Base-by-base conservation (phyloP, 345 rosid genomes). In the Populus simonii region DNA sequence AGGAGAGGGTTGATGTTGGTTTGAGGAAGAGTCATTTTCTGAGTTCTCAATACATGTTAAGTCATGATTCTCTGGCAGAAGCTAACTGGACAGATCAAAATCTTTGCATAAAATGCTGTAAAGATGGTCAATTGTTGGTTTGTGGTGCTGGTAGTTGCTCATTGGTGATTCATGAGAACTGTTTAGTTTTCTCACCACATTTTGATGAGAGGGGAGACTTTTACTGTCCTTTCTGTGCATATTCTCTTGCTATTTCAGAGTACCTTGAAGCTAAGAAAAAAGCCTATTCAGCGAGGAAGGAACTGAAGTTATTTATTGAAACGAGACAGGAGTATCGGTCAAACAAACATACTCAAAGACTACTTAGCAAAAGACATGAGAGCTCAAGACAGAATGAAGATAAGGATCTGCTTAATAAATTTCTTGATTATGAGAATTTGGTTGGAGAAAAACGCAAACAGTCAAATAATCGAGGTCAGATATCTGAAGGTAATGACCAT, bases 201-300 rank as follows among this genome's bases (percentile, higher is more conserved):
- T 84, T 85, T 72, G 87, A 86, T 81, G 76, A 80, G 39, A 74
- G 72, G 0, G 87, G 88, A 22, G 77, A 79, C 13, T 89, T 87
- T 74, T 77, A 70, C 76, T 91, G 93, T 69, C 91, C 90, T 20
- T 88, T 86, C 78, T 91, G 95, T 82, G 80, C 86, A 49, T 87
- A 82, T 86, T 80, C 89, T 57, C 70, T 35, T 65, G 83, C 88
- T 13, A 80, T 85, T 70, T 84, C 89, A n/a, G 77, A 86, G 43
- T 87, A 85, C 74, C 78, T 82, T 41, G 83, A 84, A 81, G 83
- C 85, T 61, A 86, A 84, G 85, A 80, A 76, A 63, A 76, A 65
- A 38, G 81, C 81, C 62, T 72, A 85, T 71, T 74, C 10, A 59
- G 87, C 87, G 29, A 84, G 84, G 84, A 86, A 85, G 78, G 72